Base-by-base conservation (phyloP, 2,329 filamentous ascomycete species). In the Cercospora sp. region DNA sequence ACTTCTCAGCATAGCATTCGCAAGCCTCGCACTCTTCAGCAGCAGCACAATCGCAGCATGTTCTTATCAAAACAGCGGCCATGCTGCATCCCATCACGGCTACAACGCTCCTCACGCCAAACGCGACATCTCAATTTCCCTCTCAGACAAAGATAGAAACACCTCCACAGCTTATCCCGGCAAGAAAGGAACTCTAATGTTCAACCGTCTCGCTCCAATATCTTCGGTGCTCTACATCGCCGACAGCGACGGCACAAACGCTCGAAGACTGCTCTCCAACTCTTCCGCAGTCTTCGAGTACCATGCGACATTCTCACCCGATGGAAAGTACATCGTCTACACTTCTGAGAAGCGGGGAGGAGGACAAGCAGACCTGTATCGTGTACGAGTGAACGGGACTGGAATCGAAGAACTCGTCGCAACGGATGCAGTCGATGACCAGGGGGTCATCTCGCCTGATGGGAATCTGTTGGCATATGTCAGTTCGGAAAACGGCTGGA, bases 321-420 rank as follows among this genome's bases (percentile, higher is more conserved):
- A 69, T 9, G 67, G 67, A 1, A n/a, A 58, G 58, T 67, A 62
- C 16, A 40, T 69, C n/a, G n/a, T 26, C 1, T 69, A 67, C 55
- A 69, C 67, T 12, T 61, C 60, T 0, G 65, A 69, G 51, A 51
- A n/a, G n/a, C n/a, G n/a, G n/a, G n/a, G n/a, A n/a, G n/a, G n/a
- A n/a, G n/a, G n/a, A n/a, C n/a, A 70, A 28, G 51, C 68, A 34
- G 66, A 70, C 45, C 8, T 70, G 3, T 70, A 65, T 40, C 61
- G 65, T 10, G 57, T 65, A 8, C 13, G 32, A 6, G 30, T 57
- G 13, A 43, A 70, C 30, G 68, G 68, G 9, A 66, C 40, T 26
- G 61, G 43, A 3, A 9, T 63, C 13, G 58, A 65, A 53, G 18
- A 49, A n/a, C 55, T 70, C 18, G 34, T 70, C 0, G 58, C 62